Evolutionary conservation across 2,329 filamentous ascomycete species (phyloP).

Genomic region (Sphaerostilbella broomeana): DNA sequence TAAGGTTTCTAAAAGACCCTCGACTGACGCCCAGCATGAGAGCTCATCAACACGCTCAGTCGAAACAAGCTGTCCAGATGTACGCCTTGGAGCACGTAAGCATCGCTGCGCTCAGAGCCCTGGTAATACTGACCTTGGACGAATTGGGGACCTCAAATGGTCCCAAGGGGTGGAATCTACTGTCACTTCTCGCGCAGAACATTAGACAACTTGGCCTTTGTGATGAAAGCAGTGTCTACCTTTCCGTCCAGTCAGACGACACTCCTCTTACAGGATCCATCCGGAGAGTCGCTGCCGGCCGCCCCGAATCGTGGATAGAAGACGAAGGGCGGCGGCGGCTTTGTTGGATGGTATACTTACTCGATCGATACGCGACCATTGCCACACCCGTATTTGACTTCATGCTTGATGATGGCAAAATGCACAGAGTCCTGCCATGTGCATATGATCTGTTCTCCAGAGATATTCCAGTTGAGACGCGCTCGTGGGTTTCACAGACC

Average conservation of each 20-base stretch:
- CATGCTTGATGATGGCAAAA: conserved; percentile 33
- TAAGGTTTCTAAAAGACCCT: conserved; percentile 36
- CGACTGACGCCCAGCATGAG: conserved; percentile 32
- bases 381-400: conserved; percentile 36
- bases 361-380: conserved; percentile 38
- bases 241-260: conserved; percentile 28
- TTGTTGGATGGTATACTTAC: conserved; percentile 40
- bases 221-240: conserved; percentile 33
- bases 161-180: conserved; percentile 35
- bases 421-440: conserved; percentile 36
- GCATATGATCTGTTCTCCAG: conserved; percentile 40
- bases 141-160: conserved; percentile 38
- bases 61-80: conserved; percentile 33
- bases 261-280: conserved; percentile 29
- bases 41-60: conserved; percentile 33
- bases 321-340: conserved; percentile 37
- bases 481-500: conserved; percentile 22
- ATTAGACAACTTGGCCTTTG: conserved; percentile 34
- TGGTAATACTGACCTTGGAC: conserved; percentile 36
- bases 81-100: conserved; percentile 37
- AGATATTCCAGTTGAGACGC: conserved; percentile 37
- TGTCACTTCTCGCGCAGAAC: conserved; percentile 34
- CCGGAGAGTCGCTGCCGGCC: conserved; percentile 27
- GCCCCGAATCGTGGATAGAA: conserved; percentile 38
- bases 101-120: conserved; percentile 32